A percentile compares a stretch with the other conserved stretches of the same genome.
Evolutionary conservation across 2,329 filamentous ascomycete species (phyloP).

Genomic region (Colletotrichum sp.): DNA sequence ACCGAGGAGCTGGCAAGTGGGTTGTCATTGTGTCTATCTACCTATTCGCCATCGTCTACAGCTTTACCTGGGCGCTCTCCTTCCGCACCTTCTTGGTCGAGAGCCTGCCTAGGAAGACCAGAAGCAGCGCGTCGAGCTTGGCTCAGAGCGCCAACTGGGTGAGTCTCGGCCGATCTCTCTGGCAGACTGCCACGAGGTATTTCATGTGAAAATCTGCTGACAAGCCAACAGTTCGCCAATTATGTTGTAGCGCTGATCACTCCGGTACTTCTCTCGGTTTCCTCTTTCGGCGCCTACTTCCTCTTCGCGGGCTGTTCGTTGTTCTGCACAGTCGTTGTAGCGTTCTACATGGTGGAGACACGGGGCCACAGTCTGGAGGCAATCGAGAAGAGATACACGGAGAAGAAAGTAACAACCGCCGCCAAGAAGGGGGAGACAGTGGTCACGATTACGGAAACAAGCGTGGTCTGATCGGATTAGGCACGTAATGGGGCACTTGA

Average conservation of each 20-base stretch:
- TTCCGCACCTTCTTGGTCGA: slow-evolving; percentile 58
- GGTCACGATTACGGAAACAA: background rate
- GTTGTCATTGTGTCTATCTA: slow-evolving; percentile 57
- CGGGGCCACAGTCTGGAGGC: slow-evolving; percentile 44
- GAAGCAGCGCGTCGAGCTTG: slow-evolving; percentile 58
- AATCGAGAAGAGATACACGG: slow-evolving; percentile 33
- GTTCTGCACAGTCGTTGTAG: slow-evolving; percentile 38
- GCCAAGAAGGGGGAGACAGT: background rate
- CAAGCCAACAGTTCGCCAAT: slow-evolving; percentile 39
- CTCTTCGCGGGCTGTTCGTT: slow-evolving; percentile 47
- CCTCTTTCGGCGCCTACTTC: slow-evolving; percentile 49
- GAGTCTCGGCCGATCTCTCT: background rate
- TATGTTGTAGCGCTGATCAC: slow-evolving; percentile 52
- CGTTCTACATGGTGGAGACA: slow-evolving; percentile 48
- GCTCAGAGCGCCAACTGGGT: slow-evolving; percentile 60
- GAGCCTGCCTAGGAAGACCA: slow-evolving; percentile 59
- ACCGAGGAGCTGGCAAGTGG: slow-evolving; percentile 47
- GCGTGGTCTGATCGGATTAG: background rate
- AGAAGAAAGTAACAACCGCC: background rate
- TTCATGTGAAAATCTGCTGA: background rate
- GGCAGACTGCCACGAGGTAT: background rate
- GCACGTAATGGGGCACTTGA: background rate
- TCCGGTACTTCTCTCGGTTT: slow-evolving; percentile 41
- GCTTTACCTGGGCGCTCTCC: slow-evolving; percentile 56
- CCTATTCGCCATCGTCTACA: slow-evolving; percentile 51